A percentile compares a stretch with the other conserved stretches of the same genome.
phyloP scores from a whole-genome alignment of 2,329 filamentous ascomycete genomes.

The Gnomoniopsis smithogilvyi region DNA sequence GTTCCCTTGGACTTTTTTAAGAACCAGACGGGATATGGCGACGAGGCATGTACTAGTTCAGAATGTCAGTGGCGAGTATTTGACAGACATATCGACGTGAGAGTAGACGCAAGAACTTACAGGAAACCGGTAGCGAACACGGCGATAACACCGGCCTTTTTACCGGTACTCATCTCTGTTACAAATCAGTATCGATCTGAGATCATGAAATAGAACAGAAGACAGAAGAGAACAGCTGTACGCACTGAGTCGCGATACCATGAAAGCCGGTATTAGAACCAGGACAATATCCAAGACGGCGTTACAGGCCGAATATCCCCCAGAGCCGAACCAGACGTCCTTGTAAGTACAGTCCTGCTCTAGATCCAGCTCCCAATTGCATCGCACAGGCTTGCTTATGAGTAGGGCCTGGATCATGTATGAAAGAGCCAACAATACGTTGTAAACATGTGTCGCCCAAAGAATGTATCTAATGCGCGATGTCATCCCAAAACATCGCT shows the following conservation, averaged over 20 bases:
- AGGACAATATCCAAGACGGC: neutral
- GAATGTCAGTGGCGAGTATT: neutral
- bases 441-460: neutral
- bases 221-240: neutral
- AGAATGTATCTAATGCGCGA: neutral
- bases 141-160: slow-evolving; percentile 1
- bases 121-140: slow-evolving; percentile 3
- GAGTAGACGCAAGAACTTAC: neutral
- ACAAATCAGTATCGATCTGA: neutral
- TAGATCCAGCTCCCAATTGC: neutral
- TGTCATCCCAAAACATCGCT: neutral
- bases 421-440: neutral
- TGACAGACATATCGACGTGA: neutral
- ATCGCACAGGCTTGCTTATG: neutral
- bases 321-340: neutral
- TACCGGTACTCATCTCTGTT: neutral
- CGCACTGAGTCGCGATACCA: neutral
- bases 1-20: neutral
- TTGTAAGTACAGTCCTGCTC: neutral
- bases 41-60: neutral
- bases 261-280: neutral
- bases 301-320: neutral
- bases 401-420: neutral
- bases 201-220: neutral
- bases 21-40: neutral